Evolutionary conservation across 805 yeast genomes (phyloP), one percentile per base, ranked within the genome.

Genomic region (Suhomyces emberorum): DNA sequence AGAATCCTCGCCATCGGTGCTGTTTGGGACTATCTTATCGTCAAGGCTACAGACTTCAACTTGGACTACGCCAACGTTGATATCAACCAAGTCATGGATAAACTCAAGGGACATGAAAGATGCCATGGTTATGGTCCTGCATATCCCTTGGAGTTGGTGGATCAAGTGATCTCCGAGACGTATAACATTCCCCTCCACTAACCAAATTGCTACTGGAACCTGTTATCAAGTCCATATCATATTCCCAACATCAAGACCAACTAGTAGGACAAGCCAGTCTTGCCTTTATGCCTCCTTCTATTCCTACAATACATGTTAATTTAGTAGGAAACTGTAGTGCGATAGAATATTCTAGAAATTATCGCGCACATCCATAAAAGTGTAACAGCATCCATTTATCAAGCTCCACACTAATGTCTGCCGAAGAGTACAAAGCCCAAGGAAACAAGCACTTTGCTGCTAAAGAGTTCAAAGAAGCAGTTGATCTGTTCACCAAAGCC

Each of bases 371-470:
- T n/a, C n/a, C n/a, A n/a, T n/a, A n/a, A n/a, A n/a, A n/a, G n/a
- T n/a, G n/a, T n/a, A n/a, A n/a, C n/a, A n/a, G n/a, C n/a, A n/a
- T n/a, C n/a, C n/a, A n/a, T n/a, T n/a, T n/a, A n/a, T n/a, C n/a
- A n/a, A n/a, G n/a, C n/a, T n/a, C n/a, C n/a, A n/a, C n/a, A n/a
- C n/a, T n/a, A n/a, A 74, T 72, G 76, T 74, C 81, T 20, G 81
- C 88, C 30, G 89, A 82, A 43, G 88, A 82, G 59, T 82, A 59
- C 55, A 93, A 93, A 68, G 85, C 95, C 18, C 82, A 87, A 63
- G 98, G 98, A 51, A 93, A 93, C 69, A 83, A 88, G 46, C 93
- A 88, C 29, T 93, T 93, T 58, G 79, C 88, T 16, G 86, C 88
- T 35, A 91, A 93, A 63, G 87, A 91, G 37, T 93, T 77, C 59